A percentile compares a stretch with the other conserved stretches of the same genome.
These are phyloP conservation scores for Ophiostoma piceae DNA, from an alignment of 2,329 filamentous ascomycete species.

Conservation along the genomic window DNA sequence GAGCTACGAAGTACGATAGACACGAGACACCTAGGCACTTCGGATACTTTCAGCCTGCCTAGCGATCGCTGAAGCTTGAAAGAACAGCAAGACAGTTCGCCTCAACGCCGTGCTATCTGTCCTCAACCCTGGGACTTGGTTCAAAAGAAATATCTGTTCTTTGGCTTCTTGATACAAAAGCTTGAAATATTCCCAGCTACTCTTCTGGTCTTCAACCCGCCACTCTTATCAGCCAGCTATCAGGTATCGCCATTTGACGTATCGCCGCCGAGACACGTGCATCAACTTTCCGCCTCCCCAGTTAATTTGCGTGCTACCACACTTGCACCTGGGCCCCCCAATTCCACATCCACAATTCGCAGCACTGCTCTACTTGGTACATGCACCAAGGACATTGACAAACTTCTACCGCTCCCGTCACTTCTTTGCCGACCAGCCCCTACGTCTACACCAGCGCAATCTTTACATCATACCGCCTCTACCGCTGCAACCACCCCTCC, in stretches of 20 bases:
- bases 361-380: not conserved
- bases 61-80: not conserved
- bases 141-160: not conserved
- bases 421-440: not conserved
- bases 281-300: constrained; percentile 7
- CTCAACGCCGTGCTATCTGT: not conserved
- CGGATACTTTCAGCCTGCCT: not conserved
- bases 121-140: not conserved
- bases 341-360: not conserved
- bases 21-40: not conserved
- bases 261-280: constrained; percentile 8
- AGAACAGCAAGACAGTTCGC: not conserved
- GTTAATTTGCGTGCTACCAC: not conserved
- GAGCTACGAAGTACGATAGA: not conserved
- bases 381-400: not conserved
- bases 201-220: not conserved
- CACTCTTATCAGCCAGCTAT: not conserved
- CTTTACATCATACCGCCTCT: constrained; percentile 9
- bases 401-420: not conserved
- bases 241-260: not conserved
- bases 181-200: not conserved
- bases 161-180: not conserved
- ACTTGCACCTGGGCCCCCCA: not conserved
- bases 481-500: constrained; percentile 6
- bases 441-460: not conserved